These are phyloP conservation scores for Eucalyptus camaldulensis DNA, from an alignment of 345 rosid genomes.

Conservation along the genomic window DNA sequence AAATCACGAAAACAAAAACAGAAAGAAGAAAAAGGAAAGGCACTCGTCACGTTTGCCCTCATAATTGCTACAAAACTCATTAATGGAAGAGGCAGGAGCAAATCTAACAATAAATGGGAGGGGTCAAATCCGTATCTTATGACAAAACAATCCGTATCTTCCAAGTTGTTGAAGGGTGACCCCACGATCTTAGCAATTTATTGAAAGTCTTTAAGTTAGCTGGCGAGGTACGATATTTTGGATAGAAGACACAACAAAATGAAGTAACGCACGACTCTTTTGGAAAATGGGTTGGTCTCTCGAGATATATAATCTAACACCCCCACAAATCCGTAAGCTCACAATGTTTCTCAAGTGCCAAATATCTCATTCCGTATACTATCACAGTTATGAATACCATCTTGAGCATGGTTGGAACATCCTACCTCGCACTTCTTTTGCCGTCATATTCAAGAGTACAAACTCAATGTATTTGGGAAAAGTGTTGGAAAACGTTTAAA, in stretches of 20 bases:
- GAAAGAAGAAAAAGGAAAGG: neutral
- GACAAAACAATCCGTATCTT: neutral
- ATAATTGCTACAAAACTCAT: neutral
- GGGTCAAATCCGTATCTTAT: neutral
- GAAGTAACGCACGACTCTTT: neutral
- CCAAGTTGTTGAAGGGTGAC: neutral
- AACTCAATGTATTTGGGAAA: neutral
- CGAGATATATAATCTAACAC: too few species aligned
- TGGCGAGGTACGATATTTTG: too few species aligned
- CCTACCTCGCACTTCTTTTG: neutral
- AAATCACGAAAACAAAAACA: too few species aligned
- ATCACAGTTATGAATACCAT: neutral
- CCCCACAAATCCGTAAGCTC: neutral
- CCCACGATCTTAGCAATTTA: too few species aligned
- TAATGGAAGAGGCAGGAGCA: neutral
- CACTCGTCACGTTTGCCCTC: neutral
- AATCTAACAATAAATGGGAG: neutral
- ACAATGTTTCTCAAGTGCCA: neutral
- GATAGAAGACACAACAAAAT: neutral
- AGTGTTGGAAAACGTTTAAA: rapidly evolving
- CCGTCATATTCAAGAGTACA: neutral
- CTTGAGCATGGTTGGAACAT: neutral
- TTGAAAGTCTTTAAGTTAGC: too few species aligned
- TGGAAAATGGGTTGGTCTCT: neutral
- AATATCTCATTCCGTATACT: neutral